Base-by-base conservation (phyloP, 306 rosid species). In the Acacia acuminata region DNA sequence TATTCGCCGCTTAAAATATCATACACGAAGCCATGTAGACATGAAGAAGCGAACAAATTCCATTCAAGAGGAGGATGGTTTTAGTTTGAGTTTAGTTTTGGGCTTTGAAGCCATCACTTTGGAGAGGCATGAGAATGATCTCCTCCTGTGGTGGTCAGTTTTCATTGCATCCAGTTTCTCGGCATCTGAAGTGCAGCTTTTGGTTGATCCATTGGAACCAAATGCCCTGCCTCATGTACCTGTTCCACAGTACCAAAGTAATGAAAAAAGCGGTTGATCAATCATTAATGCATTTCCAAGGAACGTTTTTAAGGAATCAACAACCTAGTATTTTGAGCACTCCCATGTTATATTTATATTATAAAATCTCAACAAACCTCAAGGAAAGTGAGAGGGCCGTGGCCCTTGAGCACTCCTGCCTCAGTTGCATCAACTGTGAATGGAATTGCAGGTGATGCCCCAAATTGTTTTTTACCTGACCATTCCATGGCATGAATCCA, bases 181-280 rank as follows among this genome's bases (percentile, higher is more conserved):
- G 92, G 86, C 98, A 94, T 90, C 32, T 91, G 80, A 71, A 94
- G 85, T 73, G 98, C 89, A 36, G 91, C 97, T 87, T 92, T 87
- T 56, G 98, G 96, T 92, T 94, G 98, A 87, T 94, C 97, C 98
- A 91, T 94, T 40, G 97, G 97, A 43, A 94, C 98, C 98, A 94
- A 82, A 79, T 94, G 98, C 72, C 98, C 98, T 34, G 98, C 97
- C 17, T 56, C 81, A 80, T 88, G 81, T 34, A 92, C 94, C 94
- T 89, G 38, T 77, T 25, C 25, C 82, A 84, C 51, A 58, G 13
- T 74, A 68, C 12, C 5, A 13, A 72, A 56, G 53, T 75, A 36
- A 25, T n/a, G 15, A n/a, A 22, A 47, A 64, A 71, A 51, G 8
- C 73, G 30, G 5, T 63, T 3, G 55, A 75, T 60, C 13, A 22